Evolutionary conservation across 495 filamentous ascomycete genomes (phyloP).

Genomic region (Penicillium riverlandense): DNA sequence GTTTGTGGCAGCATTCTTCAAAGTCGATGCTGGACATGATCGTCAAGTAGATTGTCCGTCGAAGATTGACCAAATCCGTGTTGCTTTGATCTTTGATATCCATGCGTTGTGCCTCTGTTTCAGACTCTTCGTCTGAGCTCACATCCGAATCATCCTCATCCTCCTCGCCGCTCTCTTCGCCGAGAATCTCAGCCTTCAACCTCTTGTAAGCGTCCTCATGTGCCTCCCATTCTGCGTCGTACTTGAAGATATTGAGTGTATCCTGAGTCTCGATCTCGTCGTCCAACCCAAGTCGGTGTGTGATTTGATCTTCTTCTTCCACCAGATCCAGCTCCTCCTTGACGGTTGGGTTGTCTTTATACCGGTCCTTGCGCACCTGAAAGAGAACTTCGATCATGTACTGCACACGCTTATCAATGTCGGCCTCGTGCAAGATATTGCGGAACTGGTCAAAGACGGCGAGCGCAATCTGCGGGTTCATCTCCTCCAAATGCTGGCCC

Average conservation of each 20-base stretch:
- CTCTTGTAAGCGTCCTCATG: constrained; percentile 86
- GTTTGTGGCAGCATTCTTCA: constrained; percentile 91
- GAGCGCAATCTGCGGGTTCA: constrained; percentile 76
- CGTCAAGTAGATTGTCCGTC: constrained; percentile 91
- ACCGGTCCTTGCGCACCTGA: constrained; percentile 91
- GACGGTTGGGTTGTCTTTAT: constrained; percentile 87
- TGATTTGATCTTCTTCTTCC: constrained; percentile 96
- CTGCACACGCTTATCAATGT: constrained; percentile 92
- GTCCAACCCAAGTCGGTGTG: constrained; percentile 70
- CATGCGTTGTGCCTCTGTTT: constrained; percentile 62
- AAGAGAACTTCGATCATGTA: constrained; percentile 99
- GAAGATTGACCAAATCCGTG: constrained; percentile 85
- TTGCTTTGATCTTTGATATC: constrained; percentile 99
- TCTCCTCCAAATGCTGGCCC: constrained; percentile 89
- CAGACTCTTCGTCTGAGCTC: constrained; percentile 74
- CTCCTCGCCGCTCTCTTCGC: constrained; percentile 75
- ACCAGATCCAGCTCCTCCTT: constrained; percentile 92
- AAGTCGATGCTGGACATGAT: constrained; percentile 94
- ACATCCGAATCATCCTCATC: constrained; percentile 68
- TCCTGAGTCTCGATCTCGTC: constrained; percentile 80
- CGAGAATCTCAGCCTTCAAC: constrained; percentile 87
- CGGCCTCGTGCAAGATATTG: constrained; percentile 88
- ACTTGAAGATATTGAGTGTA: constrained; percentile 89
- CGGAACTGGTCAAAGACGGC: constrained; percentile 94
- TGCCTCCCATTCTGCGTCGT: constrained; percentile 80